Percentiles rank a stretch among this genome's conserved stretches.
phyloP scores from a whole-genome alignment of 306 rosid genomes.

The Dalbergia oliveri region DNA sequence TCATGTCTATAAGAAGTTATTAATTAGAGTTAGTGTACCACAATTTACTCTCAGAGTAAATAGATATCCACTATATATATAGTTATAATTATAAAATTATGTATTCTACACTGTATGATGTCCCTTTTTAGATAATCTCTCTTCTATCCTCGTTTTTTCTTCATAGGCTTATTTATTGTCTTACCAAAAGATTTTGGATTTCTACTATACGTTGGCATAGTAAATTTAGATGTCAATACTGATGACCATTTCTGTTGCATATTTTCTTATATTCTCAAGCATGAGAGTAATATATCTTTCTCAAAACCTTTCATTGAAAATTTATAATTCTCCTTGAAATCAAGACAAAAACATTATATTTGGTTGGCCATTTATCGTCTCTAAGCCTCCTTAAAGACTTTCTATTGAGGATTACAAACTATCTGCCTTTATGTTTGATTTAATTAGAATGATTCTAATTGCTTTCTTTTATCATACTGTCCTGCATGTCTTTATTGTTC shows the following conservation, averaged over 20 bases:
- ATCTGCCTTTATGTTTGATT: background rate
- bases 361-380: conserved; percentile 27
- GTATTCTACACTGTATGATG: background rate
- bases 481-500: background rate
- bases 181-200: background rate
- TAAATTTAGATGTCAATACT: background rate
- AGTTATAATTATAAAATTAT: no score
- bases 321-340: background rate
- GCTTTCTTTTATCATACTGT: conserved; percentile 17
- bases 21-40: no score
- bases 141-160: background rate
- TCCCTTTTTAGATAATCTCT: background rate
- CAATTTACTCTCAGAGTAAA: no score
- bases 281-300: background rate
- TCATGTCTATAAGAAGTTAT: no score
- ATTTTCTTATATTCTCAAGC: background rate
- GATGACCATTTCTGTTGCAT: conserved; percentile 1
- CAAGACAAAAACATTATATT: background rate
- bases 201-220: background rate
- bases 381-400: conserved; percentile 7
- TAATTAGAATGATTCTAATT: conserved; percentile 12
- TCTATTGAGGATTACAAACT: conserved; percentile 13
- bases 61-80: no score
- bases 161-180: background rate
- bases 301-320: conserved; percentile 13